A percentile compares a stretch with the other conserved stretches of the same genome.
Conservation (phyloP, 2,329 filamentous ascomycete genomes). For the Colletotrichum sp. region DNA sequence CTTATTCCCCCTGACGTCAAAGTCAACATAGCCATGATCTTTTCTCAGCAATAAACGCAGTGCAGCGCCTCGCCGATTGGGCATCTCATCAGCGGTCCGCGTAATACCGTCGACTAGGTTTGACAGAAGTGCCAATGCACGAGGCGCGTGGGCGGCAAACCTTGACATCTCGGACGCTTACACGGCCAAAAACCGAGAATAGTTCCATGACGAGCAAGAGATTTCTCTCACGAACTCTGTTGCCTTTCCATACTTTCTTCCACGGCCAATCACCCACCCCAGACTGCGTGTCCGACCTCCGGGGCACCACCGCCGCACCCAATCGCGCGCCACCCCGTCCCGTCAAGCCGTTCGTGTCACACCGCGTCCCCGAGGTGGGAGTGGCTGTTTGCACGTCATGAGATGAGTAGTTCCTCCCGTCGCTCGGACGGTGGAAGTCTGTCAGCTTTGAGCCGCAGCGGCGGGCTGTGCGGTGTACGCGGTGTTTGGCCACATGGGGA, state of each 20-base stretch:
- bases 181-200: not conserved
- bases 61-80: not conserved
- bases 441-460: not conserved
- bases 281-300: not conserved
- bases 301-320: not conserved
- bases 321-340: not conserved
- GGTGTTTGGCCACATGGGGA: not conserved
- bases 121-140: not conserved
- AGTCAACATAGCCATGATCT: not conserved
- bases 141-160: not conserved
- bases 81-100: not conserved
- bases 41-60: not conserved
- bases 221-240: not conserved
- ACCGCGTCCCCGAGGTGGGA: not conserved
- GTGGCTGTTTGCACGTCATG: not conserved
- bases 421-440: not conserved
- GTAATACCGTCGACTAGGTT: not conserved
- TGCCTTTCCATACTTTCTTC: not conserved
- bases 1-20: not conserved
- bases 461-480: not conserved
- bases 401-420: constrained; percentile 9
- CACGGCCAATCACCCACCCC: not conserved
- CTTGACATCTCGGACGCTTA: not conserved
- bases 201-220: not conserved
- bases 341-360: not conserved